Conservation (phyloP, 2,329 filamentous ascomycete genomes). For the Purpureocillium lavendulum region DNA sequence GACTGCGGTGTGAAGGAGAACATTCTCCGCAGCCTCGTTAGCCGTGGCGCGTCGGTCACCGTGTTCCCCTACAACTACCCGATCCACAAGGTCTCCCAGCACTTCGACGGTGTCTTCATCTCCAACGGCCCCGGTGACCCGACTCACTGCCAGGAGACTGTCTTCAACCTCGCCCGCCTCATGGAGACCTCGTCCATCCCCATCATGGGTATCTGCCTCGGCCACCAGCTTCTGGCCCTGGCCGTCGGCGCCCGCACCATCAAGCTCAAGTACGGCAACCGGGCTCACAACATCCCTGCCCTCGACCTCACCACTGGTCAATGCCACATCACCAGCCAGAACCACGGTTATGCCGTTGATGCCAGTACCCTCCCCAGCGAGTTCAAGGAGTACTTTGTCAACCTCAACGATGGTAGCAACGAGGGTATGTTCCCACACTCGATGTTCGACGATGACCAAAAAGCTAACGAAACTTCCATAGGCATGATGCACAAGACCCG, state of each 20-base stretch:
- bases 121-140: conserved; percentile 98
- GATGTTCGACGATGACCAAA: not conserved
- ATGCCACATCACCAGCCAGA: conserved; percentile 98
- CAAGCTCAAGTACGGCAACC: conserved; percentile 99
- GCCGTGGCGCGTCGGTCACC: conserved; percentile 84
- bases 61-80: conserved; percentile 96
- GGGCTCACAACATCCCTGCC: conserved; percentile 96
- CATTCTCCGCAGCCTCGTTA: conserved; percentile 89
- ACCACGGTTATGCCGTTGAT: conserved; percentile 96
- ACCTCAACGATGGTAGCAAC: conserved; percentile 95
- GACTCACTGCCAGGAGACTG: conserved; percentile 90
- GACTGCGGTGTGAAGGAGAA: conserved; percentile 99
- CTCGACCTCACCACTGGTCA: conserved; percentile 90
- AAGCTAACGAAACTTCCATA: conserved; percentile 13
- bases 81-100: conserved; percentile 94
- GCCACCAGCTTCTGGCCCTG: conserved; percentile 90
- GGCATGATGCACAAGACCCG: conserved; percentile 91
- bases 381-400: conserved; percentile 98
- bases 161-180: conserved; percentile 82
- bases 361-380: conserved; percentile 71
- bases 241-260: conserved; percentile 82
- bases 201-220: conserved; percentile 96
- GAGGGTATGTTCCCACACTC: conserved; percentile 49
- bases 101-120: conserved; percentile 98
- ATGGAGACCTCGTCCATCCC: conserved; percentile 89